phyloP scores from a whole-genome alignment of 768 basidiomycete species.

The Lentinula detonsa region DNA sequence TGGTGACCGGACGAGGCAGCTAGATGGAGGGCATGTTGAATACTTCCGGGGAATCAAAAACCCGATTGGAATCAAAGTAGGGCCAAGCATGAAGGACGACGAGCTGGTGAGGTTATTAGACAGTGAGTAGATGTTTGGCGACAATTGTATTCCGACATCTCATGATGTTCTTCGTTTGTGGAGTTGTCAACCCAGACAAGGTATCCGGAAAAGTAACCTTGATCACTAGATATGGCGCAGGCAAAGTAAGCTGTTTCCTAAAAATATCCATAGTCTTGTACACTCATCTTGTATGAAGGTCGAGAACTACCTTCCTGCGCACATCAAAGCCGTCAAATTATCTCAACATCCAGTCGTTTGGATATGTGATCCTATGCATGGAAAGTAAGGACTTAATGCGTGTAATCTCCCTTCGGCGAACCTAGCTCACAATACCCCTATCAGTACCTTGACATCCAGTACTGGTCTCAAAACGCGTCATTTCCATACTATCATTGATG shows the following conservation, averaged over 20 bases:
- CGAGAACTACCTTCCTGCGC: constrained; percentile 63
- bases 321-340: constrained; percentile 75
- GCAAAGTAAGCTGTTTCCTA: constrained; percentile 45
- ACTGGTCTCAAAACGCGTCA: constrained; percentile 85
- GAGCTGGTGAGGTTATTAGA: constrained; percentile 76
- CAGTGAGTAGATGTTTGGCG: constrained; percentile 38
- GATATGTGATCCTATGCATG: constrained; percentile 99
- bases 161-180: neutral
- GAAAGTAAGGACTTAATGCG: constrained; percentile 62
- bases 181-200: constrained; percentile 84
- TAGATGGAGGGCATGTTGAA: constrained; percentile 92
- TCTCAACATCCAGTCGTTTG: constrained; percentile 87
- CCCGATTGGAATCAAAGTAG: constrained; percentile 94
- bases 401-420: neutral
- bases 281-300: constrained; percentile 38
- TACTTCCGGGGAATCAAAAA: constrained; percentile 91
- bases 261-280: neutral
- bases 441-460: constrained; percentile 70
- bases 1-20: constrained; percentile 90
- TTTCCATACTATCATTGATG: constrained; percentile 84
- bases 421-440: neutral
- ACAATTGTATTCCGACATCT: neutral
- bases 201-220: constrained; percentile 81
- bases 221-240: constrained; percentile 91
- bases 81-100: constrained; percentile 74